Evolutionary conservation across 768 basidiomycete species (phyloP).

Genomic region (Russula foetens): DNA sequence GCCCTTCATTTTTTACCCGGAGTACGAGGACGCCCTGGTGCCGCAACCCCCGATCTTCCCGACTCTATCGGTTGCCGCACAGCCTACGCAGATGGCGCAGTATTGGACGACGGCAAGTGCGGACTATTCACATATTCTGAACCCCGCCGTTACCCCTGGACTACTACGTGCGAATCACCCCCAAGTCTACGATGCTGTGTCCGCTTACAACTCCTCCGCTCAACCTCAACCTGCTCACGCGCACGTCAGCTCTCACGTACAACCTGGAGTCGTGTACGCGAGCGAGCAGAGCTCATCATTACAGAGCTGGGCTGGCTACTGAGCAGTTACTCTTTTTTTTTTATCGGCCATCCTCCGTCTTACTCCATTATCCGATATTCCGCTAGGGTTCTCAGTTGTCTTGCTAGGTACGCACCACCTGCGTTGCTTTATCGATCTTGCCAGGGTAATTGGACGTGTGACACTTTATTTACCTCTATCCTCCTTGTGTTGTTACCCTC

Average conservation of each 20-base stretch:
- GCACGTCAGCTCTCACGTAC: background rate
- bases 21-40: constrained; percentile 14
- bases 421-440: constrained; percentile 1
- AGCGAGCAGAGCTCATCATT: constrained; percentile 13
- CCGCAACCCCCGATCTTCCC: constrained; percentile 3
- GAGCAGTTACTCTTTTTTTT: background rate
- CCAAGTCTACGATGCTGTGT: constrained; percentile 3
- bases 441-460: background rate
- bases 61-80: background rate
- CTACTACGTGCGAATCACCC: constrained; percentile 7
- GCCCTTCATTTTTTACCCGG: constrained; percentile 21
- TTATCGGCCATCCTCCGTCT: background rate
- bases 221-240: background rate
- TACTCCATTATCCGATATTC: background rate
- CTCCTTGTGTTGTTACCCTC: background rate
- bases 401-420: background rate
- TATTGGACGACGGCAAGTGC: constrained; percentile 4
- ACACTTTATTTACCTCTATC: background rate
- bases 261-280: background rate
- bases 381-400: background rate
- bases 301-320: constrained; percentile 14
- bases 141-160: constrained; percentile 13
- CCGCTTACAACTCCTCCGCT: background rate
- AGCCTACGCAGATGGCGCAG: constrained; percentile 1
- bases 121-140: constrained; percentile 16